A percentile compares a stretch with the other conserved stretches of the same genome.
These are phyloP conservation scores for Solanum peruvianum DNA, from an alignment of 257 asterid genomes.

Conservation along the genomic window DNA sequence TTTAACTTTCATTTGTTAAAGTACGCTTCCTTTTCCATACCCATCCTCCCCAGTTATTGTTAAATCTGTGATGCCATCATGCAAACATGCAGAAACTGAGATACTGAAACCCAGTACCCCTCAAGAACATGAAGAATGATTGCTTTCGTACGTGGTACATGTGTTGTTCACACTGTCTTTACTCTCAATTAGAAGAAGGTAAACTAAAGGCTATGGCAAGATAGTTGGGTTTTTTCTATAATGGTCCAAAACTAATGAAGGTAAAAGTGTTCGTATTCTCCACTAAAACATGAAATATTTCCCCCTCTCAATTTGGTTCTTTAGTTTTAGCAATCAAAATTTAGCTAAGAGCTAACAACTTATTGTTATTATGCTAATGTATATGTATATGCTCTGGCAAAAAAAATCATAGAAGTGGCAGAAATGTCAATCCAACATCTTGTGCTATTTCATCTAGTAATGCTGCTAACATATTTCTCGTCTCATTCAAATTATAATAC, in stretches of 20 bases:
- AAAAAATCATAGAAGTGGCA: not conserved
- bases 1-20: not conserved
- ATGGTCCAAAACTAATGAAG: not conserved
- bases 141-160: not conserved
- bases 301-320: not conserved
- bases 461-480: not conserved
- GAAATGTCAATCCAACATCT: not conserved
- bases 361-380: not conserved
- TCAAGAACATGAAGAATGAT: not conserved
- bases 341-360: not conserved
- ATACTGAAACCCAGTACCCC: not conserved
- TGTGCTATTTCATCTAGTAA: not conserved
- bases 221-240: not conserved
- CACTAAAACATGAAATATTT: not conserved
- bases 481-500: not conserved
- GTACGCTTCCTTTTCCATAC: not conserved
- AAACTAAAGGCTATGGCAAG: not conserved
- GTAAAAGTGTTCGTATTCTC: not conserved
- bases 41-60: not conserved
- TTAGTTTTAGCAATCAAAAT: not conserved
- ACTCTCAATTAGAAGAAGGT: not conserved
- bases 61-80: not conserved
- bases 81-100: not conserved
- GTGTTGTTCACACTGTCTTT: not conserved
- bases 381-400: not conserved